Conservation (phyloP, 179 eudicot genomes). For the Actinidia polygama region DNA sequence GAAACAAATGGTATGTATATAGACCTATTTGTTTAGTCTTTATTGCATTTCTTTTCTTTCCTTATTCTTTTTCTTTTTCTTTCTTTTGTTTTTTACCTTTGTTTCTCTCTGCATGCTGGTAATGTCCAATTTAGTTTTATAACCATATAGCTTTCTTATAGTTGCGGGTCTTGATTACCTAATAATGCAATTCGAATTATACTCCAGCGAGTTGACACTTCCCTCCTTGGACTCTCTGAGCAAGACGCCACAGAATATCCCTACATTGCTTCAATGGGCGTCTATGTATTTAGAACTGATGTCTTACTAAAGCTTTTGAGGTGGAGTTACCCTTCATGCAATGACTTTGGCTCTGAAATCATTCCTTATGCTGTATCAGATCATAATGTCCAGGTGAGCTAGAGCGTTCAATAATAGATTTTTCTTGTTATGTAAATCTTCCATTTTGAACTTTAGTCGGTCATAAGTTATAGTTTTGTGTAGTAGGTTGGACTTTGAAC, state of each 20-base stretch:
- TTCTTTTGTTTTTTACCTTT: not conserved
- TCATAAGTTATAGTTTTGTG: not conserved
- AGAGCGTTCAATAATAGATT: not conserved
- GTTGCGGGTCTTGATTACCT: not conserved
- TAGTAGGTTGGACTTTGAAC: not conserved
- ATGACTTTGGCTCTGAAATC: constrained; percentile 92
- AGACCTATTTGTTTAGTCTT: not conserved
- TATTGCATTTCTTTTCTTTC: too few relatives aligned
- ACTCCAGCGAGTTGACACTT: constrained; percentile 81
- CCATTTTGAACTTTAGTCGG: not conserved
- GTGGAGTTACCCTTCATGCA: constrained; percentile 64
- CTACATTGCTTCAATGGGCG: constrained; percentile 98
- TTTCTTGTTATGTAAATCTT: not conserved
- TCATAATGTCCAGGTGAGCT: constrained; percentile 79
- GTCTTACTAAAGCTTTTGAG: constrained; percentile 78
- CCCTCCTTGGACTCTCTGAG: constrained; percentile 70
- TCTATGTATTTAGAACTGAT: constrained; percentile 80
- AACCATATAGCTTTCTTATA: too few relatives aligned
- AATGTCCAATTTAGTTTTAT: not conserved
- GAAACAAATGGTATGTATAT: constrained; percentile 69
- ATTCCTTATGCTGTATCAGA: constrained; percentile 87
- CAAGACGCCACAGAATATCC: constrained; percentile 67
- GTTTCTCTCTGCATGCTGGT: not conserved
- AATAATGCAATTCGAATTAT: not conserved
- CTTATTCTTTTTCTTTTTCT: too few relatives aligned